Evolutionary conservation across 257 asterid species (phyloP).

Genomic region (Vinca minor): DNA sequence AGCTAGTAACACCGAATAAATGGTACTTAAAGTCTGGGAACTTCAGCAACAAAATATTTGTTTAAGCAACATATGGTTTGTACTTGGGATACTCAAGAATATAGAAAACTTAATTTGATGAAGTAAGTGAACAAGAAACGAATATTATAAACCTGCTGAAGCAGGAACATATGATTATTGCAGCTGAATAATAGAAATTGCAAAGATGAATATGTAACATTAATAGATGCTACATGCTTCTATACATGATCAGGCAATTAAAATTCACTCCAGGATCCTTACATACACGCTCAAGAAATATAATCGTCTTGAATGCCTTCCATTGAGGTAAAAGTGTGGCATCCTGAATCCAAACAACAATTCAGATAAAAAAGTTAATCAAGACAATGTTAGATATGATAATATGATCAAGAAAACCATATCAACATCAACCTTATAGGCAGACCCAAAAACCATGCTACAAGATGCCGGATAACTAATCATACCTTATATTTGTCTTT

Average conservation of each 20-base stretch:
- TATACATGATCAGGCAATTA: not conserved
- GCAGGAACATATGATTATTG: no score
- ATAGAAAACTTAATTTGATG: no score
- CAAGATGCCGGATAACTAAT: slow-evolving; percentile 3
- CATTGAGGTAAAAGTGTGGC: slow-evolving; percentile 67
- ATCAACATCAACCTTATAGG: not conserved
- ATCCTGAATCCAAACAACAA: slow-evolving; percentile 40
- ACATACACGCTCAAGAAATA: slow-evolving; percentile 75
- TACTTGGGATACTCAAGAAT: no score
- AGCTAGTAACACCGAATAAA: not conserved
- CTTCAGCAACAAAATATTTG: not conserved
- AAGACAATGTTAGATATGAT: not conserved
- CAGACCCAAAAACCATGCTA: not conserved
- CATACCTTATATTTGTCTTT: slow-evolving; percentile 65
- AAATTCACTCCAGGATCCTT: not conserved
- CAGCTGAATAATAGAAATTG: not conserved
- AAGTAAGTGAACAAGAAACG: no score
- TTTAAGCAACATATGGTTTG: no score
- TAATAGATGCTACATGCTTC: not conserved
- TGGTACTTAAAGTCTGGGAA: not conserved
- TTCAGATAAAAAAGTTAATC: not conserved
- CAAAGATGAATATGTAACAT: not conserved
- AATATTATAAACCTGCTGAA: no score
- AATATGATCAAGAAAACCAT: not conserved
- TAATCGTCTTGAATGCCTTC: slow-evolving; percentile 83